Base-by-base conservation (phyloP, 163 green algal genomes). In the Coccomyxa subellipsoidea region DNA sequence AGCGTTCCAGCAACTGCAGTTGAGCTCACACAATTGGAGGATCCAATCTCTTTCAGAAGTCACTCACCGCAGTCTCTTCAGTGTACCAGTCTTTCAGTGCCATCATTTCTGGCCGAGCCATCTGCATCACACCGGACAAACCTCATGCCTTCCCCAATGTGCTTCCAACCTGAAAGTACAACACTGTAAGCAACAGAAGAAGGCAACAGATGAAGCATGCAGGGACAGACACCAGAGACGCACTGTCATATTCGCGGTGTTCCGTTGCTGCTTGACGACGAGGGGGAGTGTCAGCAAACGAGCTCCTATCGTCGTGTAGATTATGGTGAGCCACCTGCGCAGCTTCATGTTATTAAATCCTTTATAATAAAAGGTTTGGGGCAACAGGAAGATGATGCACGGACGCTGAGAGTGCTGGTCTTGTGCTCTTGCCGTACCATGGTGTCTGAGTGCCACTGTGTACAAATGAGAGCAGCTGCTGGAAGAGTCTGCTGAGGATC, bases 71-170 rank as follows among this genome's bases (percentile, higher is more conserved):
- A 15, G 27, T 32, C 81, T 89, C 82, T 73, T 88, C 82, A 69
- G 92, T 90, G 31, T 90, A 76, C 69, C 78, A 78, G 31, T 83
- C 80, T 35, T 85, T 29, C 32, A 94, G 71, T 18, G 54, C 38
- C 83, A 93, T 83, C 38, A 94, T 84, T 77, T 95, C 88, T 2
- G 92, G 92, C 40, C 84, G 85, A 29, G 87, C 87, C 59, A 82
- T 40, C 81, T 90, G 84, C 82, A n/a, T n/a, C n/a, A n/a, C n/a
- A 84, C 25, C 10, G 12, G 5, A n/a, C 35, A n/a, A 18, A 38
- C 69, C 18, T 23, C 29, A 76, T n/a, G 10, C 15, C n/a, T 35
- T 36, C 18, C 69, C 29, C 31, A 35, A 35, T 34, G 2, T 79
- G 73, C 31, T n/a, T n/a, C n/a, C n/a, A n/a, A n/a, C n/a, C n/a